These are phyloP conservation scores for Clonostachys rhizophaga DNA, from an alignment of 2,329 filamentous ascomycete species.

Conservation along the genomic window DNA sequence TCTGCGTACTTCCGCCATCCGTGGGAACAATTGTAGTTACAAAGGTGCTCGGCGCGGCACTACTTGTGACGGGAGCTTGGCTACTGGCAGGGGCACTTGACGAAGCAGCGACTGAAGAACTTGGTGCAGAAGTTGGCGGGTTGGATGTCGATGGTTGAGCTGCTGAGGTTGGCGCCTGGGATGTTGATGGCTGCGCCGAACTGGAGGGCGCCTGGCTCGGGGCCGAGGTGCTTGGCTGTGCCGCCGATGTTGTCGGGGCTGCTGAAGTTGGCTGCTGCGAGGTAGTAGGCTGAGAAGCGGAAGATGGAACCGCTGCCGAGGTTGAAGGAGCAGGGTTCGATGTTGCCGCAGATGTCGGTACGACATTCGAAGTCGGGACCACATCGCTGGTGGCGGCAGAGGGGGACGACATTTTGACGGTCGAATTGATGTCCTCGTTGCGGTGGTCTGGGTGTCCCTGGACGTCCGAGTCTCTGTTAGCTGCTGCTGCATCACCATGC, in stretches of 20 bases:
- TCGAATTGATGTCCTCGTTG: too few relatives aligned
- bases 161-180: not conserved
- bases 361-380: not conserved
- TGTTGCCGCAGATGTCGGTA: conserved; percentile 1
- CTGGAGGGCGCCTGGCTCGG: not conserved
- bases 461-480: too few relatives aligned
- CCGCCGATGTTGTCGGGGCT: conserved; percentile 6
- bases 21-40: not conserved
- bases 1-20: conserved; percentile 1
- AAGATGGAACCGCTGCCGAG: conserved; percentile 1
- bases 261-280: conserved; percentile 7
- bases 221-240: conserved; percentile 3
- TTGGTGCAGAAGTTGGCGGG: not conserved
- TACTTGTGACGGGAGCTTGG: not conserved
- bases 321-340: conserved; percentile 2
- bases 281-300: not conserved
- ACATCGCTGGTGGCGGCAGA: not conserved
- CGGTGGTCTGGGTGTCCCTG: too few relatives aligned
- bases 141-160: not conserved
- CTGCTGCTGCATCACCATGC: too few relatives aligned
- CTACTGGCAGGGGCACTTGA: not conserved
- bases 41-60: not conserved
- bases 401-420: not conserved
- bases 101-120: not conserved
- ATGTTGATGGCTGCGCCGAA: not conserved